Base-by-base conservation (phyloP, 495 filamentous ascomycete species). In the Aspergillus incahuasiensis region DNA sequence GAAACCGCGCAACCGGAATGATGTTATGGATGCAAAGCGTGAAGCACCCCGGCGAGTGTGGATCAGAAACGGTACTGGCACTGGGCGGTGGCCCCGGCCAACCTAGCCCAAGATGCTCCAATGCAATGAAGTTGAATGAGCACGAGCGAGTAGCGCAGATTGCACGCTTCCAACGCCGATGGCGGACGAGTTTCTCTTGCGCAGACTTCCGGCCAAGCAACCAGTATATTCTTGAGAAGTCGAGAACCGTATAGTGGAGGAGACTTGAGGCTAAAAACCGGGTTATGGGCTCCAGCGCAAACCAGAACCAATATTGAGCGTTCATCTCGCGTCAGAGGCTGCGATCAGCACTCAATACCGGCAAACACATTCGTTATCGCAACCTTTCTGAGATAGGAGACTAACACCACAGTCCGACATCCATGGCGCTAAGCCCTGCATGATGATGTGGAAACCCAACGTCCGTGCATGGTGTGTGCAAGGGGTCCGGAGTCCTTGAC, bases 361-460 rank as follows among this genome's bases (percentile, higher is more conserved):
- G 8, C 8, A 28, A 35, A 3, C 5, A 35, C 5, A 35, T 9
- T 35, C 32, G 18, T 13, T 44, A 13, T 21, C 20, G 41, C 11
- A 32, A 25, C 11, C 15, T 45, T 45, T 13, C 16, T 6, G 43
- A 25, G 16, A n/a, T 18, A 32, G 22, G 9, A 46, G 13, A 19
- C 2, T 20, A 43, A 20, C 15, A 19, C 19, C 15, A 15, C 42
- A 19, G 48, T 16, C 34, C 30, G 22, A 5, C 5, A 20, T 41
- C 47, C n/a, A 18, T 25, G 6, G 45, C 53, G 32, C 53, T 49
- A 55, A 55, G 39, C 35, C 35, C 53, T 55, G 44, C 53, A 48
- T 48, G 44, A 55, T 55, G 53, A 55, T 55, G 35, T 55, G 53
- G 21, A 25, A 30, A 48, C 32, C 32, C n/a, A 55, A 48, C 53